Conservation (phyloP, 179 eudicot genomes). For the Kewa caespitosa region DNA sequence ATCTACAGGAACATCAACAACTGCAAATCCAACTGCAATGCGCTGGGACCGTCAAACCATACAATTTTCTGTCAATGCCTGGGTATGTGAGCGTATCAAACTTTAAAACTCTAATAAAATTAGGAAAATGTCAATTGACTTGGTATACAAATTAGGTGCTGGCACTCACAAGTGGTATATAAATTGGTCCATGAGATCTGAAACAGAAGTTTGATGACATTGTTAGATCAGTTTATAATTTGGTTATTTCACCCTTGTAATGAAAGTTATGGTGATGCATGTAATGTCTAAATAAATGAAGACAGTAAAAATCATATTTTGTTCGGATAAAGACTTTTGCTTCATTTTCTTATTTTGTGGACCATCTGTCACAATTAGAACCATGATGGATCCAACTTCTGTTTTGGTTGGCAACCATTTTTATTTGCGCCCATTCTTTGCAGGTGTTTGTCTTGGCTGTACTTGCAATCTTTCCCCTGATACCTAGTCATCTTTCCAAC, state of each 20-base stretch:
- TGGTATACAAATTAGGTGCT: too few species aligned
- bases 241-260: neutral
- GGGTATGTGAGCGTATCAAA: conserved; percentile 51
- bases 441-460: conserved; percentile 88
- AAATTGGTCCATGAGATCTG: neutral
- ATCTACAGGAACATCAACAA: conserved; percentile 35
- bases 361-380: conserved; percentile 5
- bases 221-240: neutral
- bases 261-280: neutral
- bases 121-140: too few species aligned
- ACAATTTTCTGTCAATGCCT: conserved; percentile 85
- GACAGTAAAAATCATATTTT: neutral
- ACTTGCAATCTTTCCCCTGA: conserved; percentile 69
- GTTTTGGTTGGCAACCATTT: conserved; percentile 12
- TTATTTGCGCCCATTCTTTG: conserved; percentile 12
- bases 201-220: neutral
- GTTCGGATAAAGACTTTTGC: neutral
- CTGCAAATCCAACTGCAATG: conserved; percentile 56
- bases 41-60: conserved; percentile 85
- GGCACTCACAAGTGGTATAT: too few species aligned
- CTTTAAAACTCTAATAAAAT: too few species aligned
- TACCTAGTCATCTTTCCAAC: conserved; percentile 65
- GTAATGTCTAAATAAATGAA: neutral
- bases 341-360: neutral
- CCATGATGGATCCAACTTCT: neutral